Percentiles rank a stretch among this genome's conserved stretches.
Conservation (phyloP, 768 basidiomycete species). For the Hemileccinum impolitum region DNA sequence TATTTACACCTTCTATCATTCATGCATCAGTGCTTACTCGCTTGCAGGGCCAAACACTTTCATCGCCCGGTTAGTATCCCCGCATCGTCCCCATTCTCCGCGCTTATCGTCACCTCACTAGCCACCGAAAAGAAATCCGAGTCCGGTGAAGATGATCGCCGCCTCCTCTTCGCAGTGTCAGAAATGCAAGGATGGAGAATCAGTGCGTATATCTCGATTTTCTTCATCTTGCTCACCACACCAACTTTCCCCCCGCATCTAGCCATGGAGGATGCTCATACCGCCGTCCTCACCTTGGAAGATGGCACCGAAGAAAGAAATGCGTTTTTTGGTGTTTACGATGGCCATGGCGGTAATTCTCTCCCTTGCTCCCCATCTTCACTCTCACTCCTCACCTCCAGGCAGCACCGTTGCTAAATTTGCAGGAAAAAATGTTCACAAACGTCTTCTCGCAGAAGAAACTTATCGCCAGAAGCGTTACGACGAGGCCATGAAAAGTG, state of each 20-base stretch:
- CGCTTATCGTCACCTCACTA: constrained; percentile 31
- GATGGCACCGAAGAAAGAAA: constrained; percentile 46
- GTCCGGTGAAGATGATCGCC: constrained; percentile 64
- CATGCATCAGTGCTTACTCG: neutral
- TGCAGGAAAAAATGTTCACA: constrained; percentile 82
- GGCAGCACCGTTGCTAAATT: constrained; percentile 83
- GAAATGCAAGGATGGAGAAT: constrained; percentile 99
- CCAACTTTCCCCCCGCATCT: constrained; percentile 4
- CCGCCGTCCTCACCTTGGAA: constrained; percentile 68
- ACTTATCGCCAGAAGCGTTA: constrained; percentile 69
- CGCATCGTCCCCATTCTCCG: constrained; percentile 5
- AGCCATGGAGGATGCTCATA: constrained; percentile 99
- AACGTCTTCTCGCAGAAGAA: constrained; percentile 69
- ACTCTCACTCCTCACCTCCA: constrained; percentile 29
- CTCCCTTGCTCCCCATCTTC: neutral
- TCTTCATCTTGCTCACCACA: neutral
- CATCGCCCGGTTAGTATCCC: constrained; percentile 60
- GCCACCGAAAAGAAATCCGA: constrained; percentile 82
- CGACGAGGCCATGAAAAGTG: constrained; percentile 74
- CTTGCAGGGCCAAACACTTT: constrained; percentile 80
- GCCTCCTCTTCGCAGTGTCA: constrained; percentile 71
- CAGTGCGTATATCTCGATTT: constrained; percentile 55
- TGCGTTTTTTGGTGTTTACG: constrained; percentile 95
- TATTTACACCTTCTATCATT: constrained; percentile 4
- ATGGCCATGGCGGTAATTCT: constrained; percentile 89